Base-by-base conservation (phyloP, 345 rosid genomes). In the Citrus maxima region DNA sequence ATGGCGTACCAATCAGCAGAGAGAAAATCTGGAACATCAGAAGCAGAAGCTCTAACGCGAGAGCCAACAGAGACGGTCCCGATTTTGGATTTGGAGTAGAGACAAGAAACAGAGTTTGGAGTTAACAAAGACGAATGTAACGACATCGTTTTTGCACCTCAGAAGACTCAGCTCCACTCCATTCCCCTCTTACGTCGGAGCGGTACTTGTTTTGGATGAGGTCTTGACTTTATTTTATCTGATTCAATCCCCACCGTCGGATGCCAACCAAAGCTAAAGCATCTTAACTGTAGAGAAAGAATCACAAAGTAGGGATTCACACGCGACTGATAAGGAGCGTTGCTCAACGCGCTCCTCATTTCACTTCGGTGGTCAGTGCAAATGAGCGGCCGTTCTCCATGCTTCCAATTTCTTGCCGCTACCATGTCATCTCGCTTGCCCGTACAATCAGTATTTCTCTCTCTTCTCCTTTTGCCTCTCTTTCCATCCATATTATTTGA, bases 11-110 rank as follows among this genome's bases (percentile, higher is more conserved):
- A 95, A 79, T 93, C 92, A 0, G 93, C 90, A 34, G 98, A 93
- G 86, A 95, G 91, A 82, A 85, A 92, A 84, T 95, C 97, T 6
- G 99, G 95, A 68, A 95, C 90, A 35, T 93, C 98, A 58, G 58
- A 54, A 18, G 92, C 87, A 30, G 97, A 90, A 78, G 95, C 91
- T 76, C 81, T 83, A 28, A 90, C 63, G 78, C 87, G 90, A 66
- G 70, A 79, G 76, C 85, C 74, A n/a, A 82, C 51, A 28, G 82
- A 75, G 78, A 79, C 55, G 58, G 64, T 58, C 34, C 42, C 16
- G 77, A 80, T 84, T 75, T 82, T 88, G 79, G 84, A 34, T 42
- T 85, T 78, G 79, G 88, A 83, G 37, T 80, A 76, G 72, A 78
- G 72, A 64, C 83, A 59, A 67, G 84, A 59, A 70, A 81, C 7